Evolutionary conservation across 176 grass and related monocot species (phyloP).

Genomic region (Oryza officinalis): DNA sequence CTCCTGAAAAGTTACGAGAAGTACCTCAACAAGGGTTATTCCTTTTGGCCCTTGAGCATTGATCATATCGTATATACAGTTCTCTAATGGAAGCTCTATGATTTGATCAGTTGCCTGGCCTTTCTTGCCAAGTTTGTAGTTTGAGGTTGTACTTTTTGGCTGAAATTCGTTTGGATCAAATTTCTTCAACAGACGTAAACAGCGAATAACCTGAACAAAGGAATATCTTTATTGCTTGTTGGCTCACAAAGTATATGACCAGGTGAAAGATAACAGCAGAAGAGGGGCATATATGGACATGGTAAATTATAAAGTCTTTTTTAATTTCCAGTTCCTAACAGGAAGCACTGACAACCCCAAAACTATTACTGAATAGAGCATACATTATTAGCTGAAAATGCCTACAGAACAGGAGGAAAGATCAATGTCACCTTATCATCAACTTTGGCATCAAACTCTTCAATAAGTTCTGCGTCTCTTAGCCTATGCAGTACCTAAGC

Average conservation of each 20-base stretch:
- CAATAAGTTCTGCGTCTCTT: constrained; percentile 74
- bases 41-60: constrained; percentile 81
- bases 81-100: constrained; percentile 84
- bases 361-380: background rate
- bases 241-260: constrained; percentile 14
- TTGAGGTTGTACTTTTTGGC: constrained; percentile 51
- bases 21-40: constrained; percentile 91
- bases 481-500: constrained; percentile 77
- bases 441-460: constrained; percentile 75
- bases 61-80: constrained; percentile 95
- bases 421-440: constrained; percentile 59
- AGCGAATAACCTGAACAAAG: constrained; percentile 68
- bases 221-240: background rate
- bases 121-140: constrained; percentile 67
- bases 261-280: constrained; percentile 25
- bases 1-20: constrained; percentile 22
- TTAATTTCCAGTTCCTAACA: background rate
- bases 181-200: constrained; percentile 78
- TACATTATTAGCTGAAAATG: constrained; percentile 31
- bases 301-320: background rate
- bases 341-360: background rate
- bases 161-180: constrained; percentile 87
- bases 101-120: constrained; percentile 78
- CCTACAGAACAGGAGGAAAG: constrained; percentile 13
- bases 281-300: background rate